These are phyloP conservation scores for Eucalyptus decipiens DNA, from an alignment of 345 rosid species.

Conservation along the genomic window DNA sequence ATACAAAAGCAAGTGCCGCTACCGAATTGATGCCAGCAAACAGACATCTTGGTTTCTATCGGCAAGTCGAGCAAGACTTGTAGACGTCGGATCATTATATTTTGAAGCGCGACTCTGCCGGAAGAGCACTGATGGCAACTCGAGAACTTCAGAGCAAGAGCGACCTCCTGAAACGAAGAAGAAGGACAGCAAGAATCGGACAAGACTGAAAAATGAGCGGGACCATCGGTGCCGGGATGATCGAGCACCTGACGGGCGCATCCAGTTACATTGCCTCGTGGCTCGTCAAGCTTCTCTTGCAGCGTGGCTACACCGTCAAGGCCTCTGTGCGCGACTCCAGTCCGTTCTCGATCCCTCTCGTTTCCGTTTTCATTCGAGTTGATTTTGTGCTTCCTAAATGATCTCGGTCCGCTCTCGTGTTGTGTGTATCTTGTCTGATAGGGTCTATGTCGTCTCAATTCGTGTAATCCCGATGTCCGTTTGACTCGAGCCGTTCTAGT, in stretches of 20 bases:
- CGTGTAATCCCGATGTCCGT: background rate
- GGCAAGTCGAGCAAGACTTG: background rate
- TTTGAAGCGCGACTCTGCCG: background rate
- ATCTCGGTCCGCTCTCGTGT: background rate
- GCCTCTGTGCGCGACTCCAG: slow-evolving; percentile 82
- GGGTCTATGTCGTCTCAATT: background rate
- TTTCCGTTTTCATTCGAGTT: background rate
- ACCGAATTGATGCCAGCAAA: background rate
- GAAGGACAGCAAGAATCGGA: background rate
- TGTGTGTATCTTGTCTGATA: background rate
- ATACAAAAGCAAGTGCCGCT: background rate
- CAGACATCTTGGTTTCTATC: background rate
- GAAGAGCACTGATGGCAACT: background rate
- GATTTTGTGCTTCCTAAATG: background rate
- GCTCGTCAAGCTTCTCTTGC: slow-evolving; percentile 74
- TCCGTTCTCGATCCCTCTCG: slow-evolving; percentile 10
- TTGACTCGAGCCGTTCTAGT: background rate
- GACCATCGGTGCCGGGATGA: slow-evolving; percentile 24
- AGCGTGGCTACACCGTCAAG: slow-evolving; percentile 64
- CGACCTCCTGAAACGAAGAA: background rate
- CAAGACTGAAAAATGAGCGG: slow-evolving; percentile 18
- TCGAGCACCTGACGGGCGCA: slow-evolving; percentile 71
- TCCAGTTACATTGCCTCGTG: slow-evolving; percentile 84
- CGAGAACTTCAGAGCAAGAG: background rate
- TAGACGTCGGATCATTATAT: background rate